Evolutionary conservation across 139 green algal species (phyloP), one percentile per base, ranked within the genome.

Genomic region (Zygnema circumcarinatum): DNA sequence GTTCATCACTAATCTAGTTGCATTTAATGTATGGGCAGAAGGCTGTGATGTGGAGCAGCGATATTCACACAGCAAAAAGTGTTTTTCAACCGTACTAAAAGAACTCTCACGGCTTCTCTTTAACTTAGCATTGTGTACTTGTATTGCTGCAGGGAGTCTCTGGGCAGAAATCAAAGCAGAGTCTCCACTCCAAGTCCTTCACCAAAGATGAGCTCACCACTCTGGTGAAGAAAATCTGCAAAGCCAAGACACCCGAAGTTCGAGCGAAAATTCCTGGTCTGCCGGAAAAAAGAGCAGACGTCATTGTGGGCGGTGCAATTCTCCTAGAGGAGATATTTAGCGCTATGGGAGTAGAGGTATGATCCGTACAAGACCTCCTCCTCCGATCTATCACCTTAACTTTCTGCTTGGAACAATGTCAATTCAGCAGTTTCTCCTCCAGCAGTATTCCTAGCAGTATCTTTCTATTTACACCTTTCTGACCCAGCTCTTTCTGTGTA

Each of bases 311-410:
- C 21, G 89, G 89, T 1, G 85, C 74, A 54, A 81, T 91, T 54
- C 87, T 92, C 31, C 67, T 92, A 41, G 62, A 89, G 62, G 89
- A 90, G 84, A 89, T 92, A 68, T 91, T 92, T 38, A 1, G 41
- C 31, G 42, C 76, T 0, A 80, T 92, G 36, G 38, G 81, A 25
- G 82, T 92, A 38, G 74, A 90, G 7, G 84, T 89, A 56, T 73
- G n/a, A n/a, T n/a, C n/a, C n/a, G 73, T 21, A 25, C 73, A 29
- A 29, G 56, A n/a, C 56, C 25, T 72, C 25, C 25, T 72, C 29
- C 25, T 25, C 56, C 56, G 56, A 72, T 29, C 29, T 29, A 29
- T 72, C 25, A 72, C 25, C 25, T 29, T 72, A 25, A 72, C 25
- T n/a, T 72, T 72, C 56, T 72, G 25, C 56, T 72, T 72, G 25